Evolutionary conservation across 768 basidiomycete genomes (phyloP).

Genomic region (Russula sp.): DNA sequence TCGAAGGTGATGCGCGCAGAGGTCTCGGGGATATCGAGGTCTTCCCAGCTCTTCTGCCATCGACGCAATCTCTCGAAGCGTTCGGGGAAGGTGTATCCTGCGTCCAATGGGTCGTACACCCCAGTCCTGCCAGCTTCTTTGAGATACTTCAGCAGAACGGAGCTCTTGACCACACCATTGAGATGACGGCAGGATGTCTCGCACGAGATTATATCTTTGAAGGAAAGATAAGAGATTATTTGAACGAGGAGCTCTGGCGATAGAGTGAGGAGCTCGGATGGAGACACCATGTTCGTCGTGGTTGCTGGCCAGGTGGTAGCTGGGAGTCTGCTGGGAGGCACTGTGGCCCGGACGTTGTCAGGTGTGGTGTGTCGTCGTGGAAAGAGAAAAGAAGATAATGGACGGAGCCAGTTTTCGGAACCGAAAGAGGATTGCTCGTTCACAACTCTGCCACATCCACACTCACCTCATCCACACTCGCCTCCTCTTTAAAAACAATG

Average conservation of each 20-base stretch:
- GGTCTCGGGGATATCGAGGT: conserved; percentile 23
- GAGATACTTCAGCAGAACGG: conserved; percentile 25
- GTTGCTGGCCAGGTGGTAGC: conserved; percentile 6
- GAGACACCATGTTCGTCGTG: conserved; percentile 13
- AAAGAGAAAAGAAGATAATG: not conserved
- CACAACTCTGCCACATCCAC: not conserved
- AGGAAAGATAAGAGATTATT: conserved; percentile 26
- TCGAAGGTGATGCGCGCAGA: conserved; percentile 23
- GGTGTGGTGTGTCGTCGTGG: not conserved
- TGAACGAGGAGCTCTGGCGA: conserved; percentile 27
- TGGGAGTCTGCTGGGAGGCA: conserved; percentile 12
- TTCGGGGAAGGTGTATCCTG: conserved; percentile 22
- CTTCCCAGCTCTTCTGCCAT: conserved; percentile 26
- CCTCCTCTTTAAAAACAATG: not conserved
- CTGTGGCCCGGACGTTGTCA: not conserved
- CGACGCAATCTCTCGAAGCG: conserved; percentile 21
- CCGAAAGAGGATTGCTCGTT: not conserved
- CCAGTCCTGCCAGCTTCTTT: conserved; percentile 24
- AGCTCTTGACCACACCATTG: conserved; percentile 23
- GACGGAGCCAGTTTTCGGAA: not conserved
- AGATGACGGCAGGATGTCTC: conserved; percentile 26
- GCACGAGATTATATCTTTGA: conserved; percentile 24
- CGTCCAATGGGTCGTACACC: conserved; percentile 21
- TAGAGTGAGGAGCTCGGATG: conserved; percentile 12
- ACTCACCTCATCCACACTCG: not conserved